These are phyloP conservation scores for Cyclotella cryptica DNA, from an alignment of 108 stramenopile genomes.

Conservation along the genomic window DNA sequence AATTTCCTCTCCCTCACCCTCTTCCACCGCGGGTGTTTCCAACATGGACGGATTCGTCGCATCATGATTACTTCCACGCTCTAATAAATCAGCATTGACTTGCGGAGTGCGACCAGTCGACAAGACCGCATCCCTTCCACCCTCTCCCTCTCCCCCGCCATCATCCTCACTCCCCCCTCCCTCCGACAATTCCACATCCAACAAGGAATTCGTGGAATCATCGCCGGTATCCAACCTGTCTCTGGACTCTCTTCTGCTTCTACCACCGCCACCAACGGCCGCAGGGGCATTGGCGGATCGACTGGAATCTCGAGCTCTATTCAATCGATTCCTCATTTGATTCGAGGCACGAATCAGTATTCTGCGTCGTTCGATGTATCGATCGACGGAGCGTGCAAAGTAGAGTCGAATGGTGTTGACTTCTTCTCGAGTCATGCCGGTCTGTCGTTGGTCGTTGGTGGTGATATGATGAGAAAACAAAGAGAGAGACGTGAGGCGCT, in stretches of 20 bases:
- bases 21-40: constrained; percentile 15
- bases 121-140: neutral
- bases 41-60: constrained; percentile 22
- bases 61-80: constrained; percentile 45
- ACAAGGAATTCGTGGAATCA: neutral
- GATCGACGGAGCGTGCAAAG: constrained; percentile 80
- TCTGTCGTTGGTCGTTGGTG: constrained; percentile 27
- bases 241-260: no score
- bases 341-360: constrained; percentile 35
- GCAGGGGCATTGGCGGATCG: no score
- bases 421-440: constrained; percentile 67
- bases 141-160: neutral
- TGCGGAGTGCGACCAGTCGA: no score
- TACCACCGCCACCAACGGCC: no score
- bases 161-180: neutral
- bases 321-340: constrained; percentile 15
- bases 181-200: neutral
- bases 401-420: constrained; percentile 79
- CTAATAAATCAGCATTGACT: constrained; percentile 10
- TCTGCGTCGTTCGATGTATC: constrained; percentile 56
- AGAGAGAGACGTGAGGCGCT: constrained; percentile 16
- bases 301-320: neutral
- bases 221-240: neutral
- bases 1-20: constrained; percentile 47
- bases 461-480: no score